Percentiles rank a stretch among this genome's conserved stretches.
phyloP scores from a whole-genome alignment of 257 asterid genomes.

The Fraxinus americana region DNA sequence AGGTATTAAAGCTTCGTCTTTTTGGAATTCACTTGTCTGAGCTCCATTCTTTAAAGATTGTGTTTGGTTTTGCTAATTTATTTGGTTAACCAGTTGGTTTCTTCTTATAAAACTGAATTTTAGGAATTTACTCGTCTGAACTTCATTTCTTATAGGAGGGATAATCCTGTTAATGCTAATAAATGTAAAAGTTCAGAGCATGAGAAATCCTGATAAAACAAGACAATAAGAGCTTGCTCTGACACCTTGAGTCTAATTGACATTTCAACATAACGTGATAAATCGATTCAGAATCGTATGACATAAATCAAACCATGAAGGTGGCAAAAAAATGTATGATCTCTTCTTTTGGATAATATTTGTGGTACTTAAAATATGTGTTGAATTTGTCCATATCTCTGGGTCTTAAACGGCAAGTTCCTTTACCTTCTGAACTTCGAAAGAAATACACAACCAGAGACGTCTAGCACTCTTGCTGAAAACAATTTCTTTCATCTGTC shows the following conservation, averaged over 20 bases:
- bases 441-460: slow-evolving; percentile 1
- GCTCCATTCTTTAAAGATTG: slow-evolving; percentile 17
- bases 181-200: background rate
- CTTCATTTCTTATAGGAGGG: slow-evolving; percentile 6
- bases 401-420: too few relatives aligned
- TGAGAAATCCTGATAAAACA: slow-evolving; percentile 7
- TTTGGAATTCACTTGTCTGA: slow-evolving; percentile 18
- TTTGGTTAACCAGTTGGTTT: slow-evolving; percentile 11
- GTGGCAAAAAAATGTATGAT: background rate
- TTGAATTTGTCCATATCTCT: background rate
- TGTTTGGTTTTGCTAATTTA: slow-evolving; percentile 12
- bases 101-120: background rate
- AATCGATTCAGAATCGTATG: background rate
- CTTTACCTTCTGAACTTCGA: background rate
- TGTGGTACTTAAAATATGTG: too few relatives aligned
- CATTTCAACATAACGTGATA: background rate
- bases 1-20: slow-evolving; percentile 52
- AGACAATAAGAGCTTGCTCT: background rate
- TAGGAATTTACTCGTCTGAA: slow-evolving; percentile 14
- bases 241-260: background rate
- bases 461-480: slow-evolving; percentile 15
- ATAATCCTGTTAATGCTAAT: slow-evolving; percentile 17
- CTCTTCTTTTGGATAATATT: background rate
- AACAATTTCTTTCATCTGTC: background rate
- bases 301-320: background rate